Conservation (phyloP, 1,284 basidiomycete genomes). For the Cryptococcus amylolentus region DNA sequence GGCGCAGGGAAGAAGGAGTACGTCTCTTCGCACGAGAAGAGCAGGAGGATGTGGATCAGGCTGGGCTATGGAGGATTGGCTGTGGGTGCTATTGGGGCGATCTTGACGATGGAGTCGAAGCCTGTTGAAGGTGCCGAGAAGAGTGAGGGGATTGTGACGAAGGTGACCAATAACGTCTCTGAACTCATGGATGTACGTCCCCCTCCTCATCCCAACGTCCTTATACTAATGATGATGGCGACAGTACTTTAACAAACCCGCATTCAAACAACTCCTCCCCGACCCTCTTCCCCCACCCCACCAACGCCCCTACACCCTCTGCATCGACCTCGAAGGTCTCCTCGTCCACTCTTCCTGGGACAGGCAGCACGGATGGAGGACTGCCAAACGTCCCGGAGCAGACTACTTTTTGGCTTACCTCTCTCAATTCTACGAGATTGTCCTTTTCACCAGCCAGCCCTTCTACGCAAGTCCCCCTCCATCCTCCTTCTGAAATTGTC, state of each 20-base stretch:
- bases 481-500: background rate
- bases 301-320: slow-evolving; percentile 85
- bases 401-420: slow-evolving; percentile 97
- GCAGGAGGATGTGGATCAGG: slow-evolving; percentile 58
- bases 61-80: slow-evolving; percentile 52
- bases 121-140: background rate
- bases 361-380: slow-evolving; percentile 81
- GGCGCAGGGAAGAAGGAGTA: slow-evolving; percentile 43
- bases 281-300: slow-evolving; percentile 78
- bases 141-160: slow-evolving; percentile 13
- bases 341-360: slow-evolving; percentile 91
- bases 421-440: slow-evolving; percentile 96
- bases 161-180: slow-evolving; percentile 30
- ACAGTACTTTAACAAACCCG: slow-evolving; percentile 86
- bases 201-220: slow-evolving; percentile 7
- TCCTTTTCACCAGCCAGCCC: slow-evolving; percentile 89
- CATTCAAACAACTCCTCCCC: slow-evolving; percentile 87
- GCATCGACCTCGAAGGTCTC: slow-evolving; percentile 89
- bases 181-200: slow-evolving; percentile 35
- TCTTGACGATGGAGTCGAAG: slow-evolving; percentile 31
- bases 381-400: slow-evolving; percentile 89
- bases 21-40: slow-evolving; percentile 65
- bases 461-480: slow-evolving; percentile 64
- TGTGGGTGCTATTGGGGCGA: slow-evolving; percentile 57
- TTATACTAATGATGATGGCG: slow-evolving; percentile 1